Conservation (phyloP, 345 rosid species). For the Citrus inodora region DNA sequence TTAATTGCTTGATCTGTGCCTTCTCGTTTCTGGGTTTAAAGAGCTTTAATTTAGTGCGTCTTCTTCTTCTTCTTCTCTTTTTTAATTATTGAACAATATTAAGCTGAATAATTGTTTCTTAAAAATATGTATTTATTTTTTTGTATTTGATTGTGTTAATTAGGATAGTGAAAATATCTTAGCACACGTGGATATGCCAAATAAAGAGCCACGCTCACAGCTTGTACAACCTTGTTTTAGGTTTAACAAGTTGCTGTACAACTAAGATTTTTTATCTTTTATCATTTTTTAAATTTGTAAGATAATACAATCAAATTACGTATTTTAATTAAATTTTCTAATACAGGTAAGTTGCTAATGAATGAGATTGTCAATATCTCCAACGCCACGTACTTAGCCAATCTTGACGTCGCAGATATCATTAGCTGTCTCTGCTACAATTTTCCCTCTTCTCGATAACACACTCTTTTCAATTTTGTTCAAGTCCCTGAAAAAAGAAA, state of each 20-base stretch:
- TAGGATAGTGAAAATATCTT: not conserved
- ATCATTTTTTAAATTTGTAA: too few species aligned
- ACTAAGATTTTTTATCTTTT: not conserved
- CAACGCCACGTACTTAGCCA: conserved; percentile 19
- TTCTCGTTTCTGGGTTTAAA: not conserved
- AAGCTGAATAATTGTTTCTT: not conserved
- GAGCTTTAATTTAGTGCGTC: not conserved
- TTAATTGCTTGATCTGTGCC: not conserved
- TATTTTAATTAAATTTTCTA: not conserved
- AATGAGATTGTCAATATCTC: conserved; percentile 3
- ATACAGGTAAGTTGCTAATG: conserved; percentile 2
- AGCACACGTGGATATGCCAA: not conserved
- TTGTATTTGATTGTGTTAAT: not conserved
- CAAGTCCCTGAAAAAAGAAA: not conserved
- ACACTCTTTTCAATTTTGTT: not conserved
- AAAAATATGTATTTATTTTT: too few species aligned
- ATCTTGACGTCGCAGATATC: conserved; percentile 22
- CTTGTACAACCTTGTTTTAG: not conserved
- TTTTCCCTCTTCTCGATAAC: conserved; percentile 26
- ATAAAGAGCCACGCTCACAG: not conserved
- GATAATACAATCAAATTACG: not conserved
- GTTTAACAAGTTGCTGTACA: not conserved
- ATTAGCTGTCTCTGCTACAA: conserved; percentile 37
- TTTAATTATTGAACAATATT: not conserved
- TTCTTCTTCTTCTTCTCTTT: not conserved